Conservation (phyloP, 2,329 filamentous ascomycete species). For the Fusarium illudens region DNA sequence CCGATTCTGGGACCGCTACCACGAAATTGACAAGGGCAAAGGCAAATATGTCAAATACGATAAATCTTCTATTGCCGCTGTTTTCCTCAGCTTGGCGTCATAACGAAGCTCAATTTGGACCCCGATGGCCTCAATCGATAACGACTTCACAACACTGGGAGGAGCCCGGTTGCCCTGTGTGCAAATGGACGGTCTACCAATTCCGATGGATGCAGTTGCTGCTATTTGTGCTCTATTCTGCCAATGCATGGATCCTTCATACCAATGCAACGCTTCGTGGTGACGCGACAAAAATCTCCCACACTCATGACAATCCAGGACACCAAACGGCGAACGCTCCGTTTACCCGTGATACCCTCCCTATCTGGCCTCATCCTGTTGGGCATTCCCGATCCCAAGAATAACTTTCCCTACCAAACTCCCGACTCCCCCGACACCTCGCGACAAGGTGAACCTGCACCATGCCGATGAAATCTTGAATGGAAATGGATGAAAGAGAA, state of each 20-base stretch:
- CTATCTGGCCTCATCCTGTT: not conserved
- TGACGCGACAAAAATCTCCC: not conserved
- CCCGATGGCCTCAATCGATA: not conserved
- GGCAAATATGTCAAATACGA: conserved; percentile 99
- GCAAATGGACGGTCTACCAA: not conserved
- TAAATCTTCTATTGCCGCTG: conserved; percentile 78
- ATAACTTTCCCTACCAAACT: not conserved
- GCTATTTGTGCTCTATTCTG: not conserved
- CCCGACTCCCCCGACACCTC: not conserved
- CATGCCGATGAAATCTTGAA: not conserved
- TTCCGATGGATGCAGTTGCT: not conserved
- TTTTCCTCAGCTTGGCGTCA: conserved; percentile 62
- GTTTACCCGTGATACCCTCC: conserved; percentile 3
- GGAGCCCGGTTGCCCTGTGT: not conserved
- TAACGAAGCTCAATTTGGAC: conserved; percentile 31
- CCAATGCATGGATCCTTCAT: not conserved
- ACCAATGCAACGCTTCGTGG: not conserved
- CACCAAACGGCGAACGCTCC: conserved; percentile 4
- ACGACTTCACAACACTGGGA: not conserved
- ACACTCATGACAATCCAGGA: not conserved
- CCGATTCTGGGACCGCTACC: conserved; percentile 96
- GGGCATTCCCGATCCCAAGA: not conserved
- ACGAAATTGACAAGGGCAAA: conserved; percentile 96
- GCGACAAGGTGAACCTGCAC: conserved; percentile 8
- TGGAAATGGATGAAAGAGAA: not conserved